Conservation (phyloP, 2,329 filamentous ascomycete species). For the Dothideomycetidae sp. region DNA sequence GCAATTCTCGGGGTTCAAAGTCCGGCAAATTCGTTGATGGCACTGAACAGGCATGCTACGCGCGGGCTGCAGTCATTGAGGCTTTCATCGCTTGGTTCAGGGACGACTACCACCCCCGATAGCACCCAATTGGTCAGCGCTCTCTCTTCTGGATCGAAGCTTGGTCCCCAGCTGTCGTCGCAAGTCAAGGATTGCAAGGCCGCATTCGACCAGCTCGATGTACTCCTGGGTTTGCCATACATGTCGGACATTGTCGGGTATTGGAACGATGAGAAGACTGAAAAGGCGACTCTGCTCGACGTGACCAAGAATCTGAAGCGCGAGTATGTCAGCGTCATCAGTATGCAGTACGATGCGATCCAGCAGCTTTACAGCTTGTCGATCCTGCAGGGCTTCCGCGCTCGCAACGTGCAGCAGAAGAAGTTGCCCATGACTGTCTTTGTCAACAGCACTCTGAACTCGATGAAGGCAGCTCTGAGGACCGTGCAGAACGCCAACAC, state of each 20-base stretch:
- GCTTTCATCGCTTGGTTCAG: too few relatives aligned
- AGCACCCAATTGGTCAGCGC: neutral
- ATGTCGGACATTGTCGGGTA: conserved; percentile 2
- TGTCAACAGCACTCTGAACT: neutral
- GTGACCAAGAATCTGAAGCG: conserved; percentile 1
- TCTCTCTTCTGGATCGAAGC: neutral
- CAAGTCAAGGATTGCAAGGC: neutral
- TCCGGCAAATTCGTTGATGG: neutral
- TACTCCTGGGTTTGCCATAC: neutral
- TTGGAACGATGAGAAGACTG: neutral
- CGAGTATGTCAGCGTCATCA: neutral
- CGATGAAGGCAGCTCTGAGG: neutral
- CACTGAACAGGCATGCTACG: too few relatives aligned
- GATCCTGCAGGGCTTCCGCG: neutral
- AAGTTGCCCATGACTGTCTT: conserved; percentile 1
- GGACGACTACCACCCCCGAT: neutral
- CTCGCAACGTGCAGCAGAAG: neutral
- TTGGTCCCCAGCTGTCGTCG: neutral
- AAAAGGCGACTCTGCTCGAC: neutral
- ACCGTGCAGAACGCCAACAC: neutral
- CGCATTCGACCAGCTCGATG: neutral
- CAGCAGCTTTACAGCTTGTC: neutral
- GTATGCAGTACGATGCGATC: neutral
- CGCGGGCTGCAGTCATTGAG: too few relatives aligned
- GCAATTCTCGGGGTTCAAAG: neutral